A percentile compares a stretch with the other conserved stretches of the same genome.
Evolutionary conservation across 2,329 filamentous ascomycete genomes (phyloP).

Genomic region (Neophaeococcomyces aloes): DNA sequence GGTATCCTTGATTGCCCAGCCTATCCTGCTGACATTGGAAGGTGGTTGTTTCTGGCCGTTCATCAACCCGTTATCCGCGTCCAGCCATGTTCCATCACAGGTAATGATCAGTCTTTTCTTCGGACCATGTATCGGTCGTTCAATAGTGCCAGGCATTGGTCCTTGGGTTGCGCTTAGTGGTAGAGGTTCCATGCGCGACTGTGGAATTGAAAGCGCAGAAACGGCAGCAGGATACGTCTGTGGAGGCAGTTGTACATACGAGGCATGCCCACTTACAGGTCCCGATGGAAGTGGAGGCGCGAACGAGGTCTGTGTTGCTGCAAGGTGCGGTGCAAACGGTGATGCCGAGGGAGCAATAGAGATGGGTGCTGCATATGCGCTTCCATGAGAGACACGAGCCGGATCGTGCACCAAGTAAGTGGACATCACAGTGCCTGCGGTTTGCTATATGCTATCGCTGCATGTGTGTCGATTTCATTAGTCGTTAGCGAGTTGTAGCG

Average conservation of each 20-base stretch:
- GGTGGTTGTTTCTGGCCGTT: conserved; percentile 24
- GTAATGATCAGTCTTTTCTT: conserved; percentile 28
- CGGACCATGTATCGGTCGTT: conserved; percentile 15
- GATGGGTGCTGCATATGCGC: conserved; percentile 2
- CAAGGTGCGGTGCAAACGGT: not conserved
- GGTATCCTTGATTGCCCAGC: conserved; percentile 27
- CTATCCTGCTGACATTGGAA: conserved; percentile 32
- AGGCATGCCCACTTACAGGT: conserved; percentile 13
- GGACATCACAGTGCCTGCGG: no score
- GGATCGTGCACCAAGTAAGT: not conserved
- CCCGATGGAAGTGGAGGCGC: not conserved
- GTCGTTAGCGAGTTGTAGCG: no score
- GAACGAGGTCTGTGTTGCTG: not conserved
- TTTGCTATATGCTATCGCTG: not conserved
- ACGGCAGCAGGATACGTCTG: conserved; percentile 10
- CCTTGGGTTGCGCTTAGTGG: conserved; percentile 17
- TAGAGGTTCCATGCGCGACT: conserved; percentile 19
- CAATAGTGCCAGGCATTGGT: conserved; percentile 20
- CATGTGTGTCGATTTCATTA: not conserved
- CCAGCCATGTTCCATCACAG: conserved; percentile 30
- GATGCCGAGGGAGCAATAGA: not conserved
- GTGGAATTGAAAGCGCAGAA: conserved; percentile 8
- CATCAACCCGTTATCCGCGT: conserved; percentile 23
- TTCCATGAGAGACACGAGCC: conserved; percentile 4
- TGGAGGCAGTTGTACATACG: conserved; percentile 11